Evolutionary conservation across 805 yeast genomes (phyloP).

Genomic region (Candida wancherniae): DNA sequence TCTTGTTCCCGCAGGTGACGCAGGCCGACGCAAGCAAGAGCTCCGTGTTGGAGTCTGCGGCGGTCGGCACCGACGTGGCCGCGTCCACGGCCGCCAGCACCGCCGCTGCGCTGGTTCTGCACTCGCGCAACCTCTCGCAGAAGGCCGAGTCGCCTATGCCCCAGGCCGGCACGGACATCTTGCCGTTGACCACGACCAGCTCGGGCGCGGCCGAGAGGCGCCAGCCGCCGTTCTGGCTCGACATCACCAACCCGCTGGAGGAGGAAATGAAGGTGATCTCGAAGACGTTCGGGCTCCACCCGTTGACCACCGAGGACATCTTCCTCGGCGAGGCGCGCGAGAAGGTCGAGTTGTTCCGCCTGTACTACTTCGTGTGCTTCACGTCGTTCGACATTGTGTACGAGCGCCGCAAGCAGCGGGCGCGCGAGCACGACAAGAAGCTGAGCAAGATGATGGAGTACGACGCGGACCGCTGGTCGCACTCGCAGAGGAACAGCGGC

Average conservation of each 20-base stretch:
- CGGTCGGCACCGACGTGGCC: background rate
- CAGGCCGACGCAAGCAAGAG: background rate
- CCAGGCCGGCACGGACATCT: background rate
- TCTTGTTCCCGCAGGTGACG: constrained; percentile 5
- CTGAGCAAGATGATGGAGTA: constrained; percentile 33
- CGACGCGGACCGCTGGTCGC: constrained; percentile 5
- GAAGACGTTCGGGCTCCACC: constrained; percentile 92
- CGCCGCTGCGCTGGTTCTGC: background rate
- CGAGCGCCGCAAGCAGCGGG: constrained; percentile 54
- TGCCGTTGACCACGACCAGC: constrained; percentile 5
- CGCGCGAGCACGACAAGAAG: constrained; percentile 42
- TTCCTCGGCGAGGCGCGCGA: constrained; percentile 91
- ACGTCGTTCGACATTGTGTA: constrained; percentile 59
- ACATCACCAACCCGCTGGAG: constrained; percentile 87
- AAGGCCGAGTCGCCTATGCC: constrained; percentile 5
- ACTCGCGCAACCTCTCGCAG: constrained; percentile 4
- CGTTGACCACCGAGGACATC: constrained; percentile 93
- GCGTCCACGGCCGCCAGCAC: background rate
- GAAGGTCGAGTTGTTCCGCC: constrained; percentile 87
- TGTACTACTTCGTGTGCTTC: constrained; percentile 89
- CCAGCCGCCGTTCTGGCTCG: constrained; percentile 68
- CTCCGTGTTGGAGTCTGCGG: background rate
- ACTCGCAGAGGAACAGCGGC: constrained; percentile 6
- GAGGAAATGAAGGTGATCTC: constrained; percentile 92
- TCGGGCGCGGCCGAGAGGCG: constrained; percentile 7